Percentiles rank a stretch among this genome's conserved stretches.
Evolutionary conservation across 768 basidiomycete species (phyloP).

Genomic region (Pluteus cervinus): DNA sequence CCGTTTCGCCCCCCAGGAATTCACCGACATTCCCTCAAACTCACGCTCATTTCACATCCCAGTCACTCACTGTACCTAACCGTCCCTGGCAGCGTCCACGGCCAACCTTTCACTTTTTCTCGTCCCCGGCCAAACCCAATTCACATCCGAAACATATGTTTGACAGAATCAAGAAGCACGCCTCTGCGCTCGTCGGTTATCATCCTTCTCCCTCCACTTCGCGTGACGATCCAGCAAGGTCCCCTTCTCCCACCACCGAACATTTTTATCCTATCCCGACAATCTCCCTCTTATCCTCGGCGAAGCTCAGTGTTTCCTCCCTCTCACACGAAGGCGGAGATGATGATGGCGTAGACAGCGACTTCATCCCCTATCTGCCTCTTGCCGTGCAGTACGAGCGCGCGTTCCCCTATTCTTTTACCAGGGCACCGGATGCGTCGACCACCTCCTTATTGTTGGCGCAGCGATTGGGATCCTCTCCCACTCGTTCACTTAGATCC

Average conservation of each 20-base stretch:
- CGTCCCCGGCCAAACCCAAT: no score
- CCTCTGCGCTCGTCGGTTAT: conserved; percentile 1
- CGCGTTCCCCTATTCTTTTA: conserved; percentile 2
- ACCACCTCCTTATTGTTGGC: no score
- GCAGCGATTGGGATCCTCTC: no score
- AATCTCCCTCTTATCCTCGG: conserved; percentile 3
- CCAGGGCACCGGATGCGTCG: background rate
- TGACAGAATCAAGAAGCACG: conserved; percentile 4
- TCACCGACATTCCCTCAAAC: no score
- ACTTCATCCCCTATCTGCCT: conserved; percentile 16
- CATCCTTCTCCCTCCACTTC: background rate
- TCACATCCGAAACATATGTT: no score
- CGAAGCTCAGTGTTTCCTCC: conserved; percentile 5
- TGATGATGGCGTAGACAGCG: conserved; percentile 7
- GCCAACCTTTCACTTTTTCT: no score
- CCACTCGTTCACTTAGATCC: no score
- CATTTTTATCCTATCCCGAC: conserved; percentile 4
- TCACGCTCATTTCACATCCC: no score
- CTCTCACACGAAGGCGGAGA: conserved; percentile 8
- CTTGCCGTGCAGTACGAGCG: conserved; percentile 20
- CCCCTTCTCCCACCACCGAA: background rate
- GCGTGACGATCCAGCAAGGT: background rate
- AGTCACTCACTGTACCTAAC: no score
- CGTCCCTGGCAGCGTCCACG: no score
- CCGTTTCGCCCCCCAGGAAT: no score